Evolutionary conservation across 2,329 filamentous ascomycete species (phyloP).

Genomic region (Claviceps sp.): DNA sequence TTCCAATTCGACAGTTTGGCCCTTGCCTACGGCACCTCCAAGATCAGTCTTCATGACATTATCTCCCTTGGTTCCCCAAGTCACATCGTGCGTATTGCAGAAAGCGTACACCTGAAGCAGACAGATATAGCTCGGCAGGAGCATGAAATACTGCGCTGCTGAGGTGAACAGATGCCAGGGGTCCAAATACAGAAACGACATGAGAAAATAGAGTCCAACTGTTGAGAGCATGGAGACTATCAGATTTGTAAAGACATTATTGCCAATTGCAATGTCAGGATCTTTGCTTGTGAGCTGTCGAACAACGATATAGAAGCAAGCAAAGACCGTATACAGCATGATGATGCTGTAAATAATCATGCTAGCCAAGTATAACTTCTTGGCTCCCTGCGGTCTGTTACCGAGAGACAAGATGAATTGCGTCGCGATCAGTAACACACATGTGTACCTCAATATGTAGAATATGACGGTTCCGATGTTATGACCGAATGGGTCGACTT

Average conservation of each 20-base stretch:
- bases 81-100: slow-evolving; percentile 97
- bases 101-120: slow-evolving; percentile 97
- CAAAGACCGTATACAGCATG: slow-evolving; percentile 92
- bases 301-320: slow-evolving; percentile 76
- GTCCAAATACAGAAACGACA: slow-evolving; percentile 92
- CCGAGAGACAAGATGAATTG: slow-evolving; percentile 96
- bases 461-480: slow-evolving; percentile 77
- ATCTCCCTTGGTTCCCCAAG: slow-evolving; percentile 98
- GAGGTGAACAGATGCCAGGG: slow-evolving; percentile 99
- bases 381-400: slow-evolving; percentile 88
- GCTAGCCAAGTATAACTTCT: slow-evolving; percentile 73
- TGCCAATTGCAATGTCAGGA: slow-evolving; percentile 47
- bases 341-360: slow-evolving; percentile 89
- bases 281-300: slow-evolving; percentile 52
- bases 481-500: slow-evolving; percentile 84
- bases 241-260: slow-evolving; percentile 90
- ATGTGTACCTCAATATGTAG: slow-evolving; percentile 69
- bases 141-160: slow-evolving; percentile 78
- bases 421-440: slow-evolving; percentile 75
- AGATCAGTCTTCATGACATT: slow-evolving; percentile 90
- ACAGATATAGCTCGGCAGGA: slow-evolving; percentile 89
- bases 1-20: slow-evolving; percentile 78
- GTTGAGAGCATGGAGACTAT: slow-evolving; percentile 84
- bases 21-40: slow-evolving; percentile 67
- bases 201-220: slow-evolving; percentile 86